Evolutionary conservation across 257 asterid species (phyloP).

Genomic region (Solanum acaule): DNA sequence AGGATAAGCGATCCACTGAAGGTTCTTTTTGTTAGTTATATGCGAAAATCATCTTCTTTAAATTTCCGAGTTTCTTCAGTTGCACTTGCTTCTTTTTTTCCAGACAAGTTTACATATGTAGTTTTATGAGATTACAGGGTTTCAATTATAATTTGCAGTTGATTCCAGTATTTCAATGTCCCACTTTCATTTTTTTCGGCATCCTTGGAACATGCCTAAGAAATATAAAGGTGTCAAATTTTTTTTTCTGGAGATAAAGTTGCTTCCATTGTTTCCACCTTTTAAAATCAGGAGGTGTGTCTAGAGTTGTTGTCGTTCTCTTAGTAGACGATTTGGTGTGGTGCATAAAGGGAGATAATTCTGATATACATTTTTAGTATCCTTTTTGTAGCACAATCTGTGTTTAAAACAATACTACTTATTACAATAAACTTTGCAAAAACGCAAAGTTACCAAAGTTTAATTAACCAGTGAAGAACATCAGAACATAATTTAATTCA

Average conservation of each 20-base stretch:
- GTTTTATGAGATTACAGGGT: background rate
- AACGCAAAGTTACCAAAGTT: no score
- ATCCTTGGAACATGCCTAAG: background rate
- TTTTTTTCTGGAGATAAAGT: background rate
- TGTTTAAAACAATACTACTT: no score
- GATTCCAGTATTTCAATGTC: background rate
- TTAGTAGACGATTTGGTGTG: no score
- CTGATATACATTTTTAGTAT: no score
- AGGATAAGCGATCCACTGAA: slow-evolving; percentile 52
- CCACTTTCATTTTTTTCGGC: background rate
- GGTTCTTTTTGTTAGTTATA: background rate
- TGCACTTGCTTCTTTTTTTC: background rate
- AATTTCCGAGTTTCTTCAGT: background rate
- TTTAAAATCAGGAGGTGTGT: background rate
- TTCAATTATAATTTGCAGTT: background rate
- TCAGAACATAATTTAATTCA: no score
- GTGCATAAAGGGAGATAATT: no score
- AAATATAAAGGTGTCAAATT: background rate
- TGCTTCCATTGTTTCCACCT: background rate
- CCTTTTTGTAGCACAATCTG: no score
- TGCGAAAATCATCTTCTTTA: background rate
- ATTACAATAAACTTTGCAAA: no score
- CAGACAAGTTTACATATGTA: background rate
- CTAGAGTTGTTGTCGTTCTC: background rate
- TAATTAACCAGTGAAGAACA: no score